These are phyloP conservation scores for Scedosporium minutisporum DNA, from an alignment of 2,329 filamentous ascomycete genomes.

Conservation along the genomic window DNA sequence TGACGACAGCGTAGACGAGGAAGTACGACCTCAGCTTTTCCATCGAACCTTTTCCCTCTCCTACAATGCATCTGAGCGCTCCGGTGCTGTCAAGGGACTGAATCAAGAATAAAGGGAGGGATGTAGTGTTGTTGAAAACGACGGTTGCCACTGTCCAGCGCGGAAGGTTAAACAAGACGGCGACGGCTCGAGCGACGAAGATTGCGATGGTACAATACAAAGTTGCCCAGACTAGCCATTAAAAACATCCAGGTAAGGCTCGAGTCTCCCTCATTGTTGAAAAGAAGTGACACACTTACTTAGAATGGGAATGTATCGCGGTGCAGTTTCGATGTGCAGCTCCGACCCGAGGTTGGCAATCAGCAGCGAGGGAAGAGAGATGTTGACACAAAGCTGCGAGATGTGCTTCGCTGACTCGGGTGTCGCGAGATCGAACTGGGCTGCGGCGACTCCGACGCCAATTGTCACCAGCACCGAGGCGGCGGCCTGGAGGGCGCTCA, in stretches of 20 bases:
- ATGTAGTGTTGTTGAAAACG: conserved; percentile 40
- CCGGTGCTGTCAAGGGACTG: conserved; percentile 38
- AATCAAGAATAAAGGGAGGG: conserved; percentile 34
- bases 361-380: conserved; percentile 36
- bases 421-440: conserved; percentile 27
- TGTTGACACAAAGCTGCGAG: conserved; percentile 35
- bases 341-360: conserved; percentile 34
- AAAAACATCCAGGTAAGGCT: too few species aligned
- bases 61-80: conserved; percentile 39
- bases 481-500: conserved; percentile 35
- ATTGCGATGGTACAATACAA: conserved; percentile 7
- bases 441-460: conserved; percentile 30
- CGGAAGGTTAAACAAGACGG: conserved; percentile 25
- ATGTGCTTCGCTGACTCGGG: conserved; percentile 26
- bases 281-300: neutral
- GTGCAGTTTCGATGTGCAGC: conserved; percentile 24
- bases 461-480: conserved; percentile 38
- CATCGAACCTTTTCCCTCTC: conserved; percentile 30
- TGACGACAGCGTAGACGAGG: conserved; percentile 54
- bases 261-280: neutral
- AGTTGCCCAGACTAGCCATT: conserved; percentile 26
- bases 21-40: conserved; percentile 56
- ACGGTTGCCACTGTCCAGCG: conserved; percentile 35
- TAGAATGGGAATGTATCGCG: conserved; percentile 26
- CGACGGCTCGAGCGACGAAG: neutral